Conservation (phyloP, 139 green algal species). For the Diplosphaera chodatii region DNA sequence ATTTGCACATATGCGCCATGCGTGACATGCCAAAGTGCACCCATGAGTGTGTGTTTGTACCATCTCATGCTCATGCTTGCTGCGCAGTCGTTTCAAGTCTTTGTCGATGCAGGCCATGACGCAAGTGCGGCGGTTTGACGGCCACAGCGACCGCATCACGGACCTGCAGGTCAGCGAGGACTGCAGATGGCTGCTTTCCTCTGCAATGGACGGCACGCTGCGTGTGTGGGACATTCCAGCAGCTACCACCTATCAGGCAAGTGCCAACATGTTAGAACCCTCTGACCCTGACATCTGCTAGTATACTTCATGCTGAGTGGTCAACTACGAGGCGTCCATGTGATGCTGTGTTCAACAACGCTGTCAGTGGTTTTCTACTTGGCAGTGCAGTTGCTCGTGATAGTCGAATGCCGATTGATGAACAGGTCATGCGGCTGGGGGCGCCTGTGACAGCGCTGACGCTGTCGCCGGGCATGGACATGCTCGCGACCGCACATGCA, state of each 20-base stretch:
- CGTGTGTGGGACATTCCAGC: slow-evolving; percentile 86
- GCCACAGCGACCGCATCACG: slow-evolving; percentile 77
- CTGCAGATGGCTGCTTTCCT: slow-evolving; percentile 82
- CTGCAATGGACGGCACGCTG: slow-evolving; percentile 80
- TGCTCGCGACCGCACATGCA: slow-evolving; percentile 90
- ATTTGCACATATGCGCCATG: background rate
- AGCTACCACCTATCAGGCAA: background rate
- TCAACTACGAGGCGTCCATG: no score
- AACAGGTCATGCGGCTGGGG: slow-evolving; percentile 72
- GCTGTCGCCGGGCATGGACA: slow-evolving; percentile 66
- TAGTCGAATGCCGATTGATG: no score
- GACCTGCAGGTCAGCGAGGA: slow-evolving; percentile 65
- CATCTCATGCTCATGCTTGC: no score
- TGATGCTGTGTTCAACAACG: no score
- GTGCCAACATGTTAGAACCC: no score
- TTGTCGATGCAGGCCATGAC: slow-evolving; percentile 29
- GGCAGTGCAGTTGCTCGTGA: no score
- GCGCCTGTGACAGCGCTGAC: slow-evolving; percentile 60
- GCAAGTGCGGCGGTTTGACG: slow-evolving; percentile 77
- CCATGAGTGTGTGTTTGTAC: no score
- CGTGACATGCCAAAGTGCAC: no score
- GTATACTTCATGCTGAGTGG: no score
- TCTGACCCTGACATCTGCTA: no score
- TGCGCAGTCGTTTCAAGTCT: no score
- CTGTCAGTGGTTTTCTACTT: no score